phyloP scores from a whole-genome alignment of 164 flowering plant species.

The Taxillus chinensis region DNA sequence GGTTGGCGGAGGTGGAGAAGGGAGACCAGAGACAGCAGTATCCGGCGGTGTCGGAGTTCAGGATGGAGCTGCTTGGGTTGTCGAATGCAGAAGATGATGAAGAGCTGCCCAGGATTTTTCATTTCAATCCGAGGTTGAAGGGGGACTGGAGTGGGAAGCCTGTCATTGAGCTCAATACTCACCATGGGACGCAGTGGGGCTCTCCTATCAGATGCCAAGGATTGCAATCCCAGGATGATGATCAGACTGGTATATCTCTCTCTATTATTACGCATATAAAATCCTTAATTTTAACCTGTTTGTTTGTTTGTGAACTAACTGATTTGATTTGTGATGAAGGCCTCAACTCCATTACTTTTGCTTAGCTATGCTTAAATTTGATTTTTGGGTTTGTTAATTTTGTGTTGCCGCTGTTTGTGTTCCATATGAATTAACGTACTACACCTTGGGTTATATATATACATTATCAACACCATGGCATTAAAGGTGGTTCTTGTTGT shows the following conservation, averaged over 20 bases:
- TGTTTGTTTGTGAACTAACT: no score
- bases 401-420: no score
- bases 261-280: no score
- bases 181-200: slow-evolving; percentile 95
- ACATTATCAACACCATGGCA: no score
- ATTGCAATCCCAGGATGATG: slow-evolving; percentile 65
- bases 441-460: no score
- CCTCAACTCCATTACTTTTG: no score
- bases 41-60: slow-evolving; percentile 79
- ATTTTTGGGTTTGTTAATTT: no score
- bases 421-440: no score
- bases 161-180: slow-evolving; percentile 86
- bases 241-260: slow-evolving; percentile 61
- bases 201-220: slow-evolving; percentile 71
- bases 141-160: slow-evolving; percentile 97
- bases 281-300: no score
- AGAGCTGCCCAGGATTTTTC: slow-evolving; percentile 82
- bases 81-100: slow-evolving; percentile 71
- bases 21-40: slow-evolving; percentile 19
- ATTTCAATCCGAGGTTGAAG: slow-evolving; percentile 89
- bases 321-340: no score
- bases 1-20: slow-evolving; percentile 52
- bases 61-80: slow-evolving; percentile 84
- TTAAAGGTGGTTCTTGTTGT: no score
- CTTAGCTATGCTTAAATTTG: no score